Conservation (phyloP, 106 monocot species). For the Allium fistulosum region DNA sequence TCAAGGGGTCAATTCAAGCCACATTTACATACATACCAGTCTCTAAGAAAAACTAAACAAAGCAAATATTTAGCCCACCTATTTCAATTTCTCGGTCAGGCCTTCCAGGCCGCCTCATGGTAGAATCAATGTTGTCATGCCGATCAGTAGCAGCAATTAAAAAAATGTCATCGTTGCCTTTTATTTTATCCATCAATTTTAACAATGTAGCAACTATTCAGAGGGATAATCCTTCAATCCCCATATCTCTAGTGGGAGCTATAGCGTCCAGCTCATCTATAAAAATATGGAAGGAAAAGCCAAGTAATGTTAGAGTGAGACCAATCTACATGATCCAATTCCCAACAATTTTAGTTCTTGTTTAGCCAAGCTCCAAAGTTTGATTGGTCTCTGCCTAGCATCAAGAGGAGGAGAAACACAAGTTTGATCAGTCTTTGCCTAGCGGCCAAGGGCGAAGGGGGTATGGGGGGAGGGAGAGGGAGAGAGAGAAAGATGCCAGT, state of each 20-base stretch:
- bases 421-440: too few species aligned
- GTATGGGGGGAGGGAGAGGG: too few species aligned
- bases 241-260: constrained; percentile 80
- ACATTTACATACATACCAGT: too few species aligned
- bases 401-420: too few species aligned
- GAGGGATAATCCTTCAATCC: constrained; percentile 73
- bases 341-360: too few species aligned
- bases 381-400: too few species aligned
- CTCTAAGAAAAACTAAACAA: too few species aligned
- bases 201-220: constrained; percentile 80
- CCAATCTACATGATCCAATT: too few species aligned
- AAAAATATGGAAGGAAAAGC: constrained; percentile 51
- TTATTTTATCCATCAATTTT: constrained; percentile 79
- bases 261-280: constrained; percentile 99
- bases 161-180: constrained; percentile 31
- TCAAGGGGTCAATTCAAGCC: too few species aligned
- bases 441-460: too few species aligned
- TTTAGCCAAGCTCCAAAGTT: too few species aligned
- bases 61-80: constrained; percentile 21
- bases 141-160: constrained; percentile 96
- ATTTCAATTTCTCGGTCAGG: constrained; percentile 89
- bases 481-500: too few species aligned
- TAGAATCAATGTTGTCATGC: constrained; percentile 92
- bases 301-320: background rate
- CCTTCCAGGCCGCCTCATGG: constrained; percentile 81